Percentiles rank a stretch among this genome's conserved stretches.
phyloP scores from a whole-genome alignment of 345 rosid genomes.

The Eucalyptus erythrocorys region DNA sequence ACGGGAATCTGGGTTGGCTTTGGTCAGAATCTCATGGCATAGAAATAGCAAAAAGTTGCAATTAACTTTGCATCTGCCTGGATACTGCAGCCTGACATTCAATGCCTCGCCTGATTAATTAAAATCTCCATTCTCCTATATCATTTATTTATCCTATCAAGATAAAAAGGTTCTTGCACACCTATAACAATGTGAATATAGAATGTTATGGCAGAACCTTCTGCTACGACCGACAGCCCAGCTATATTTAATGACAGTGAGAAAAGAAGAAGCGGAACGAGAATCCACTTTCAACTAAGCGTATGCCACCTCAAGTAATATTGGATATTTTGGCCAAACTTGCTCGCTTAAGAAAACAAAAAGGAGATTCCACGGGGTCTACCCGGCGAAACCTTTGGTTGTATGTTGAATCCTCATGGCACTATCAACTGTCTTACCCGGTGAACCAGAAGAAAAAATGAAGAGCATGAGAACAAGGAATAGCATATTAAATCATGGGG shows the following conservation, averaged over 20 bases:
- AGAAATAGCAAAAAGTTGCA: not conserved
- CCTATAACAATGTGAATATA: not conserved
- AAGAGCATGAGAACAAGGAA: not conserved
- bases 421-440: not conserved
- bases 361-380: not conserved
- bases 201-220: not conserved
- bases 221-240: not conserved
- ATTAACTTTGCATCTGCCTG: not conserved
- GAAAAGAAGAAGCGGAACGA: not conserved
- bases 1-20: not conserved
- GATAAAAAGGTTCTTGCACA: not conserved
- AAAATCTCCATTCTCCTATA: not conserved
- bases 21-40: not conserved
- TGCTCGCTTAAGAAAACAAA: not conserved
- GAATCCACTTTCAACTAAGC: not conserved
- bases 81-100: not conserved
- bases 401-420: not conserved
- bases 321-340: not conserved
- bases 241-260: not conserved
- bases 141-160: not conserved
- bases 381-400: not conserved
- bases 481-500: not conserved
- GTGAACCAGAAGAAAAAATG: not conserved
- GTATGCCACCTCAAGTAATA: not conserved
- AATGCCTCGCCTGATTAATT: not conserved